phyloP scores from a whole-genome alignment of 352 stramenopile species.

The Phytophthora sansomeana region DNA sequence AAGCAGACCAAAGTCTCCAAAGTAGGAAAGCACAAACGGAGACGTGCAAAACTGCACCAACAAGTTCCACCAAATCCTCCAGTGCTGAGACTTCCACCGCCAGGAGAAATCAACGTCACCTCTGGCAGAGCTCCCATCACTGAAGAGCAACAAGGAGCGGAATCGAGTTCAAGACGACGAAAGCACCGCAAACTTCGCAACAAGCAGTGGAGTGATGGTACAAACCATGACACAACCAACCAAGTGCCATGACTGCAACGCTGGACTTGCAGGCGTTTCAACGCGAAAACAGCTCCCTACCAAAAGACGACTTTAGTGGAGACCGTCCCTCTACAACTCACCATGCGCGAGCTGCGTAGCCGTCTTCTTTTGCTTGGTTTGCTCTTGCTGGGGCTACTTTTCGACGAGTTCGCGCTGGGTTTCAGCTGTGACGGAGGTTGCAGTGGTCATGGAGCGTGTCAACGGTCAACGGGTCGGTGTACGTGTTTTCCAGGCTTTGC shows the following conservation, averaged over 20 bases:
- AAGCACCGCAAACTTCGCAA: slow-evolving; percentile 24
- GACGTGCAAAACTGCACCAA: slow-evolving; percentile 13
- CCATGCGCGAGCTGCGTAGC: slow-evolving; percentile 10
- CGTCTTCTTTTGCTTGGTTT: slow-evolving; percentile 17
- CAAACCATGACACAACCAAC: background rate
- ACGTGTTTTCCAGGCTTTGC: slow-evolving; percentile 83
- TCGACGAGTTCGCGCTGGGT: slow-evolving; percentile 4
- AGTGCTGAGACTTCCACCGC: slow-evolving; percentile 1
- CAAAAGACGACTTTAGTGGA: background rate
- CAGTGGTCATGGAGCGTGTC: slow-evolving; percentile 75
- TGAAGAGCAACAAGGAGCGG: background rate
- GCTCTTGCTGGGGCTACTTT: slow-evolving; percentile 3
- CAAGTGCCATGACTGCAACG: background rate
- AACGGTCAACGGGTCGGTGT: slow-evolving; percentile 69
- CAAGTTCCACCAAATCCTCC: slow-evolving; percentile 1
- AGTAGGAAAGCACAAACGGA: slow-evolving; percentile 12
- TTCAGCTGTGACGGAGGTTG: slow-evolving; percentile 86
- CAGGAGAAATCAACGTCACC: slow-evolving; percentile 9
- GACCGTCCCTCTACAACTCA: background rate
- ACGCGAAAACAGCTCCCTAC: background rate
- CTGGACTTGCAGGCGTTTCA: slow-evolving; percentile 4
- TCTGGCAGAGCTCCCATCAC: background rate
- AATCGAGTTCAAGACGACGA: background rate
- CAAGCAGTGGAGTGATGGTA: slow-evolving; percentile 4
- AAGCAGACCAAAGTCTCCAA: slow-evolving; percentile 13